A percentile compares a stretch with the other conserved stretches of the same genome.
phyloP scores from a whole-genome alignment of 2,329 filamentous ascomycete species.

The Drechslerella stenobrocha region DNA sequence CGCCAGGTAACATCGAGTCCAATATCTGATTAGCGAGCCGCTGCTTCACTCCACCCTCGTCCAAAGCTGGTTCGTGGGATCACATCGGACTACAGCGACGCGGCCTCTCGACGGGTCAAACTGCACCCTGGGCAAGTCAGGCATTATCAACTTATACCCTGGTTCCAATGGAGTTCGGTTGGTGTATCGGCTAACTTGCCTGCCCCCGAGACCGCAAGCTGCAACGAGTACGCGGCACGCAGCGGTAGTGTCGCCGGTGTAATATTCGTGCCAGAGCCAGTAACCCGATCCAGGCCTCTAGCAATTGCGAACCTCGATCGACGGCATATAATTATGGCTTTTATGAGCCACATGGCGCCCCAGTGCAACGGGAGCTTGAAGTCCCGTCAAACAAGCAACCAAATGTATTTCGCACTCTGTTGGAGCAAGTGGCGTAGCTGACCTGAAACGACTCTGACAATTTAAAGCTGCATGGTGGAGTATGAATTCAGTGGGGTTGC shows the following conservation, averaged over 20 bases:
- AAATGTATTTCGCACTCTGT: slow-evolving; percentile 15
- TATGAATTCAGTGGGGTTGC: background rate
- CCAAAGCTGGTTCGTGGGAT: slow-evolving; percentile 22
- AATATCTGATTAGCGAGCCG: slow-evolving; percentile 46
- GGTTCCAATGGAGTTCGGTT: slow-evolving; percentile 30
- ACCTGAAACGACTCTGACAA: slow-evolving; percentile 16
- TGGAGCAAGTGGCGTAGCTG: slow-evolving; percentile 24
- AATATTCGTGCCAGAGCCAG: too few species aligned
- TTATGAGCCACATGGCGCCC: slow-evolving; percentile 46
- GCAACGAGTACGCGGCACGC: too few species aligned
- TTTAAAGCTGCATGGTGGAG: slow-evolving; percentile 24
- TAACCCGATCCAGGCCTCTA: slow-evolving; percentile 44
- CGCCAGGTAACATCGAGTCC: slow-evolving; percentile 8
- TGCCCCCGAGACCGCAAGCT: too few species aligned
- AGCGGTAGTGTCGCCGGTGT: too few species aligned
- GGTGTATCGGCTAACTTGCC: slow-evolving; percentile 9
- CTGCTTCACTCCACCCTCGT: slow-evolving; percentile 15
- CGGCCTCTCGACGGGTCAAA: background rate
- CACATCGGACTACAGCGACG: slow-evolving; percentile 12
- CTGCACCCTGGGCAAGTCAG: slow-evolving; percentile 12
- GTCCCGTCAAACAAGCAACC: background rate
- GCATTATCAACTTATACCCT: too few species aligned
- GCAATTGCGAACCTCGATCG: slow-evolving; percentile 42
- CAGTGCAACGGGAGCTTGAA: slow-evolving; percentile 31
- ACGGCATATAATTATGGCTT: slow-evolving; percentile 33